Evolutionary conservation across 2,329 filamentous ascomycete genomes (phyloP), one percentile per base, ranked within the genome.

Genomic region (Ceratocystis harringtonii): DNA sequence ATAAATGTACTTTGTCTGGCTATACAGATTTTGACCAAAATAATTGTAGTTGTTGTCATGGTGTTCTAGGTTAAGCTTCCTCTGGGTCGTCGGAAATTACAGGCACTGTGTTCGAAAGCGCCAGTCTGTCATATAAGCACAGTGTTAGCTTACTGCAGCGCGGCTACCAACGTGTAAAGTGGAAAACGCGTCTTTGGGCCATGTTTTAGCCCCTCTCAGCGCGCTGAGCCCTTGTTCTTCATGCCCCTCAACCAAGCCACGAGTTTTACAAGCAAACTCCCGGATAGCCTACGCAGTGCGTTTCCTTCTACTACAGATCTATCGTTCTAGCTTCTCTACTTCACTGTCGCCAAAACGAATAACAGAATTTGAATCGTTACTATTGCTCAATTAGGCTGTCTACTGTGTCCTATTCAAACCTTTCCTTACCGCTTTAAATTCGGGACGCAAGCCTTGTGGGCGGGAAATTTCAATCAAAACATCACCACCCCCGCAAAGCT

Each of bases 121-220:
- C 7, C 45, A 48, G 6, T 36, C 5, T 4, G 19, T 8, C 32
- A 45, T 17, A 48, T 25, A 62, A 32, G 22, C 7, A 58, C 55
- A 36, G 55, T 58, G 55, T 10, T 32, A 30, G 15, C n/a, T 5
- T 25, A 10, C 15, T 10, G 15, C n/a, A 7, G 22, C 52, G 17
- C 12, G 15, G 22, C 6, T n/a, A 32, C 48, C 3, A 3, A n/a
- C 61, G 65, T 41, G 48, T 66, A 66, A 66, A 66, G 65, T 66
- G 65, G 61, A 25, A 60, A 36, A 58, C 48, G 50, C 61, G 60
- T 48, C 48, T 48, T 43, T 62, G 45, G 19, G 61, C 60, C 41
- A 70, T 68, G 17, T 41, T 68, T 65, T 57, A 25, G 43, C 30
- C 36, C 55, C 30, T 58, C 41, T 48, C 61, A 55, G 65, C 58